A percentile compares a stretch with the other conserved stretches of the same genome.
Evolutionary conservation across 1,284 basidiomycete species (phyloP).

Genomic region (Ganoderma multipileum): DNA sequence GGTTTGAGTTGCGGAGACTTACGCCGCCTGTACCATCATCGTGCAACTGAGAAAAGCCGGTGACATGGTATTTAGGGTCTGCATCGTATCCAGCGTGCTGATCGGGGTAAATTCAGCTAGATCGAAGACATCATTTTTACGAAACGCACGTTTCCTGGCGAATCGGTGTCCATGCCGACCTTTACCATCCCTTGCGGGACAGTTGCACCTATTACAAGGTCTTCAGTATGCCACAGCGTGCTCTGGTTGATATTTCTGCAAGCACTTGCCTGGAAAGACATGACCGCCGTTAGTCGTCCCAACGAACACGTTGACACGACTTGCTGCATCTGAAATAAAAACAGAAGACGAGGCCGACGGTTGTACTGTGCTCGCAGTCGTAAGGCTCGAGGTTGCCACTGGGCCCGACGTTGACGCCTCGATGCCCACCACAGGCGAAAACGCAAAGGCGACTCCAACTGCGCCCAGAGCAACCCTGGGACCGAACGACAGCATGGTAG

Average conservation of each 20-base stretch:
- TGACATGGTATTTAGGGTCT: conserved; percentile 52
- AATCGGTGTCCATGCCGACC: conserved; percentile 69
- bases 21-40: conserved; percentile 69
- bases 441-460: not conserved
- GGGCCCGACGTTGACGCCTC: conserved; percentile 16
- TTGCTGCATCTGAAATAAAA: conserved; percentile 37
- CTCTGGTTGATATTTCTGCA: not conserved
- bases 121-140: too few species aligned
- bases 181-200: conserved; percentile 73
- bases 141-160: conserved; percentile 58
- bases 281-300: conserved; percentile 66
- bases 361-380: conserved; percentile 4
- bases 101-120: not conserved
- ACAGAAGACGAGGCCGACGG: not conserved
- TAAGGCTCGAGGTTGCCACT: not conserved
- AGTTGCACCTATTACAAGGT: conserved; percentile 53
- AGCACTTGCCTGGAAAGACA: conserved; percentile 60
- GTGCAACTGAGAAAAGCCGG: conserved; percentile 68
- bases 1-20: conserved; percentile 16
- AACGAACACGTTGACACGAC: conserved; percentile 60
- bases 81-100: conserved; percentile 70
- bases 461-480: conserved; percentile 1
- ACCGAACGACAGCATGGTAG: conserved; percentile 9
- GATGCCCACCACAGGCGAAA: conserved; percentile 3
- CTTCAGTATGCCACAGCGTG: not conserved